Evolutionary conservation across 1,139 yeast genomes (phyloP), one percentile per base, ranked within the genome.

Genomic region (Hansenula lynferdii): DNA sequence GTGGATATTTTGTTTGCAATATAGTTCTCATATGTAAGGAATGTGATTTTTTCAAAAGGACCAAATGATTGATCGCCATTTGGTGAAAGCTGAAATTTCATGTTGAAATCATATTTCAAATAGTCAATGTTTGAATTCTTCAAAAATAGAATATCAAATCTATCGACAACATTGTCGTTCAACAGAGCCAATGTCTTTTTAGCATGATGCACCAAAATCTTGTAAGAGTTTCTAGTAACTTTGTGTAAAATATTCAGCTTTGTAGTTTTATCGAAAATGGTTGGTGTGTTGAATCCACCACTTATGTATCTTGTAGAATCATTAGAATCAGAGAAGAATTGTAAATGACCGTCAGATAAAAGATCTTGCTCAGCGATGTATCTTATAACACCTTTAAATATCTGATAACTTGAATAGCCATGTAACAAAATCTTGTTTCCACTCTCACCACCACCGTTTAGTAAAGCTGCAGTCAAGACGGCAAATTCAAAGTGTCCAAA

Each of bases 401-500:
- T 65, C 62, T 92, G 98, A 58, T 89, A 92, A 22, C 95, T 83
- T 5, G 96, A 86, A 58, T 85, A 90, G 1, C 97, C 98, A 50
- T 81, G 82, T 34, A 89, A 62, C 42, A 92, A 67, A 24, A 87
- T 80, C 53, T 80, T 82, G 53, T 82, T 82, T 17, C 94, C 90
- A 48, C 71, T 73, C 10, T 68, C 60, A 37, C 95, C 94, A 51
- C 96, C 96, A 50, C 97, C 96, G 48, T 81, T 79, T 31, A 92
- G 67, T 42, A 92, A 66, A 2, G 89, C 84, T 32, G 95, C 81
- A 80, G 87, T 77, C 36, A 90, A 62, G 33, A 83, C 66, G 20
- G 92, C 81, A 62, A 89, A 89, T 63, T 92, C 97, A 58, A 87
- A 87, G 51, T 84, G 86, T 14, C 97, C 97, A 60, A 92, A 90